Evolutionary conservation across 1,284 basidiomycete species (phyloP).

Genomic region (Heterobasidion annosum): DNA sequence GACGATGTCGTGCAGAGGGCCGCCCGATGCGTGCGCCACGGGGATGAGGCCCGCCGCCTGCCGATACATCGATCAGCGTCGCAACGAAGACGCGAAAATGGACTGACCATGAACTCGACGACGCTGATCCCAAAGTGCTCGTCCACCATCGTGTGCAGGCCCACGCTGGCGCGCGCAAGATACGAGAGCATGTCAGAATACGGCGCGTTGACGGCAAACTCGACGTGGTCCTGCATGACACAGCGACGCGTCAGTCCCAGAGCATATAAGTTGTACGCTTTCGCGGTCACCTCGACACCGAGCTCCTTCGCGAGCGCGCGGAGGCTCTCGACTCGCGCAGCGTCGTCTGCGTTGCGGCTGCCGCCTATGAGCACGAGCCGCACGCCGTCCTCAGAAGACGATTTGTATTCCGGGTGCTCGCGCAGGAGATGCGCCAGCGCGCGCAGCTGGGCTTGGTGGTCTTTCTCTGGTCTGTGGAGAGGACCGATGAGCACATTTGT

Average conservation of each 20-base stretch:
- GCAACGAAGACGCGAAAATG: slow-evolving; percentile 4
- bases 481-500: not conserved
- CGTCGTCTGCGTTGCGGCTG: slow-evolving; percentile 71
- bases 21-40: slow-evolving; percentile 88
- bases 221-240: slow-evolving; percentile 48
- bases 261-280: not conserved
- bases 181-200: slow-evolving; percentile 64
- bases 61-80: not conserved
- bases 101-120: slow-evolving; percentile 89
- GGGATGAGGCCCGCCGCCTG: slow-evolving; percentile 93
- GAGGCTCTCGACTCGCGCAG: slow-evolving; percentile 58
- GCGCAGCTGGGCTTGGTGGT: slow-evolving; percentile 76
- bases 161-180: slow-evolving; percentile 72
- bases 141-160: slow-evolving; percentile 95
- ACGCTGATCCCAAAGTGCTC: slow-evolving; percentile 99
- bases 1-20: slow-evolving; percentile 88
- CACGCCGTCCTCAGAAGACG: slow-evolving; percentile 22
- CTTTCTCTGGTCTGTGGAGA: slow-evolving; percentile 80
- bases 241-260: not conserved
- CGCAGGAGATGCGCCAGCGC: slow-evolving; percentile 60
- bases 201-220: slow-evolving; percentile 80
- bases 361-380: slow-evolving; percentile 78
- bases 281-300: slow-evolving; percentile 44
- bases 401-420: slow-evolving; percentile 47
- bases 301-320: slow-evolving; percentile 53